Conservation (phyloP, 176 grass and related monocot genomes). For the Phyllostachys edulis region DNA sequence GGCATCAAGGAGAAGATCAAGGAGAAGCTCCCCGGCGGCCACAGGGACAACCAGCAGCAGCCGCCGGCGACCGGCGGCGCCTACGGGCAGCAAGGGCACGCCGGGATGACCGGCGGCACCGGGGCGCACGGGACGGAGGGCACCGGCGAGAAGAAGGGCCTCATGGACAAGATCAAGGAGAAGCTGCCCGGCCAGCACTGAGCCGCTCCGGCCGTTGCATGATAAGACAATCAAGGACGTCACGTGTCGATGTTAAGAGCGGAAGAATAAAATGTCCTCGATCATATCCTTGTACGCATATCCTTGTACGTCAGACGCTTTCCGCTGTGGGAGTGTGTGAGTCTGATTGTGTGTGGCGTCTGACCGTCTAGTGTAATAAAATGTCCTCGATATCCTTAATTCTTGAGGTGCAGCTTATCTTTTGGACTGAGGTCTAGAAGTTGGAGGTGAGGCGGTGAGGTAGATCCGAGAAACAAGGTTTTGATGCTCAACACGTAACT, state of each 20-base stretch:
- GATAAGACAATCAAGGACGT: no score
- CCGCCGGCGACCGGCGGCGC: neutral
- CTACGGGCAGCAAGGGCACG: constrained; percentile 21
- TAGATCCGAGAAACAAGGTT: neutral
- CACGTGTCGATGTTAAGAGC: no score
- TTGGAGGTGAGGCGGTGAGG: neutral
- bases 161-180: constrained; percentile 79
- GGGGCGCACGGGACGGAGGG: neutral
- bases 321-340: no score
- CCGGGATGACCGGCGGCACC: neutral
- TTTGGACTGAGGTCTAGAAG: no score
- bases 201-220: neutral
- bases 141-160: constrained; percentile 57
- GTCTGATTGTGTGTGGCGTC: no score
- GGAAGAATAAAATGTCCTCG: no score
- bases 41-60: constrained; percentile 22
- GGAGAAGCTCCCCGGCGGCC: constrained; percentile 53
- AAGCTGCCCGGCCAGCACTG: constrained; percentile 66
- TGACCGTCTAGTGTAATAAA: no score
- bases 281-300: no score
- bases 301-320: no score
- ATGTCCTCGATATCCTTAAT: no score
- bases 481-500: no score
- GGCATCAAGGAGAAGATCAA: constrained; percentile 67
- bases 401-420: no score